phyloP scores from a whole-genome alignment of 2,329 filamentous ascomycete species.

The Botryotinia convoluta region DNA sequence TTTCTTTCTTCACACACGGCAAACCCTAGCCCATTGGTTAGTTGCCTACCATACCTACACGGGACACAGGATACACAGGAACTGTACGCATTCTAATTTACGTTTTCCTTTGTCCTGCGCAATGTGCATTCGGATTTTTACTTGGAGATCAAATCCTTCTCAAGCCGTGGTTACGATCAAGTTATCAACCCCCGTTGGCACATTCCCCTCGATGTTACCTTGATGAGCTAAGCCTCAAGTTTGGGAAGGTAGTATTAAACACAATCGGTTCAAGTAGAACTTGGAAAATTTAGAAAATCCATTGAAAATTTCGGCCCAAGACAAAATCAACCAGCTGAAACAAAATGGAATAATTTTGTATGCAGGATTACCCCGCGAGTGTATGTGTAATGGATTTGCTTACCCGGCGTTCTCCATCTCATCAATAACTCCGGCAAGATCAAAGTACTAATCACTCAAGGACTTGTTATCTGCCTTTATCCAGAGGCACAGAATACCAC shows the following conservation, averaged over 20 bases:
- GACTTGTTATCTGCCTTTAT: not conserved
- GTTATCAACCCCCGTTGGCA: not conserved
- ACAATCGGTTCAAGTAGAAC: not conserved
- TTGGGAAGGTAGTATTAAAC: constrained; percentile 2
- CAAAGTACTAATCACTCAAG: not conserved
- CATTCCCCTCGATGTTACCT: not conserved
- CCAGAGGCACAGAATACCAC: not conserved
- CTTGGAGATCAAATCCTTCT: not conserved
- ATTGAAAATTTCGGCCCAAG: not conserved
- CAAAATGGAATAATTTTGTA: not conserved
- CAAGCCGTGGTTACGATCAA: not conserved
- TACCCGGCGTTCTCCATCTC: not conserved
- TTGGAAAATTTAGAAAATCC: not conserved
- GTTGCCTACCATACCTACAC: not conserved
- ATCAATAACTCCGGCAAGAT: not conserved
- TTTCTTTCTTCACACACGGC: not conserved
- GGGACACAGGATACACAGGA: not conserved
- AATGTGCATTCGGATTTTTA: not conserved
- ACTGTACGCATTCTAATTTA: not conserved
- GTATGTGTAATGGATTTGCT: not conserved
- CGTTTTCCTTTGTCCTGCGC: not conserved
- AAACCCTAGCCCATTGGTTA: not conserved
- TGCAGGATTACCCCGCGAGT: constrained; percentile 3
- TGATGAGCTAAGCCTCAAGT: not conserved
- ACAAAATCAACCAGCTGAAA: constrained; percentile 2